Conservation (phyloP, 805 yeast species). For the Saccharomycopsis selenospora region DNA sequence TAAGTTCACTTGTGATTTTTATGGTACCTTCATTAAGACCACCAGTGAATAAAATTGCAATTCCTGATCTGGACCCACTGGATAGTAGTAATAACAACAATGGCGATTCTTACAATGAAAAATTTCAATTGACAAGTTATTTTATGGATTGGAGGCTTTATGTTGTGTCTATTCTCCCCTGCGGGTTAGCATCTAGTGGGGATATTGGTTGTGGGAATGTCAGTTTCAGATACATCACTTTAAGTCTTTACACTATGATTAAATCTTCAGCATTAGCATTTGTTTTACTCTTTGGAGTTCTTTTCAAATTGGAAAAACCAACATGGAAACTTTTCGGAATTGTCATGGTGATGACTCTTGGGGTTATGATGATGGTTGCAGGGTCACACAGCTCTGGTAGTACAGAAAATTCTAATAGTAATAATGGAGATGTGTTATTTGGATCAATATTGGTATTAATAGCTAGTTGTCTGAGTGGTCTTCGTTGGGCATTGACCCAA, state of each 20-base stretch:
- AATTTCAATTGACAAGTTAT: constrained; percentile 20
- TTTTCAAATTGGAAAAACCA: constrained; percentile 71
- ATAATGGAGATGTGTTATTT: constrained; percentile 27
- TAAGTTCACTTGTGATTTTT: constrained; percentile 43
- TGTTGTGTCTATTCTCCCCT: constrained; percentile 59
- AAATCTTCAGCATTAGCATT: constrained; percentile 84
- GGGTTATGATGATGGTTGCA: constrained; percentile 84
- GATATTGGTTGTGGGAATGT: constrained; percentile 92
- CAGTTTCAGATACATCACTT: constrained; percentile 68
- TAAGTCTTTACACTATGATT: constrained; percentile 86
- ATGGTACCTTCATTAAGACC: constrained; percentile 43
- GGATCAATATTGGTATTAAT: constrained; percentile 72
- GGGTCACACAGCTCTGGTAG: constrained; percentile 24
- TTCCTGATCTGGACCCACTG: constrained; percentile 13
- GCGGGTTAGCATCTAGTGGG: constrained; percentile 82
- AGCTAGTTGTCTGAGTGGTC: constrained; percentile 78
- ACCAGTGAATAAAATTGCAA: constrained; percentile 21
- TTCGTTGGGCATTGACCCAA: constrained; percentile 95
- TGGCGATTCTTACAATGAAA: constrained; percentile 16
- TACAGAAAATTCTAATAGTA: constrained; percentile 12
- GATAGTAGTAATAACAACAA: constrained; percentile 6
- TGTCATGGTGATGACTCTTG: constrained; percentile 70
- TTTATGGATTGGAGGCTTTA: constrained; percentile 34
- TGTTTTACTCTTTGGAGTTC: constrained; percentile 80
- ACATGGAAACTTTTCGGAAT: constrained; percentile 61